Evolutionary conservation across 805 yeast genomes (phyloP), one percentile per base, ranked within the genome.

Genomic region (Metschnikowia orientalis): DNA sequence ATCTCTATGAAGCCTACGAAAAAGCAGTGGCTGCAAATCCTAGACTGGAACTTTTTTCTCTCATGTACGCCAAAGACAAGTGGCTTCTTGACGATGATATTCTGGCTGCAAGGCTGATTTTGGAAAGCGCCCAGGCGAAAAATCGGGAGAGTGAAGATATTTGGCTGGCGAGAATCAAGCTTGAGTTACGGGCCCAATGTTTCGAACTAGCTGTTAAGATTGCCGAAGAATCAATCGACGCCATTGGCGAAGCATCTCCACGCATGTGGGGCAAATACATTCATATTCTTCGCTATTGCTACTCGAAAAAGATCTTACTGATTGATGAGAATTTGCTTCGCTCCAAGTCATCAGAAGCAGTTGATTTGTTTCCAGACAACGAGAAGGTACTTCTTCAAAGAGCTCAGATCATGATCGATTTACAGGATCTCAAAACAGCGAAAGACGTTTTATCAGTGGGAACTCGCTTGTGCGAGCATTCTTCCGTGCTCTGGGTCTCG

Each of bases 21-120:
- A 55, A 59, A 39, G 77, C 89, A 1, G 64, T 80, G 1, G 44
- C 50, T 1, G 48, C 64, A 1, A 67, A 79, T 31, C 81, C 83
- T 0, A 46, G 60, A 4, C 51, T 59, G 18, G 76, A 73, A 23
- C 49, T 71, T 8, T 65, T 86, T 26, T 70, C 75, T 57, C 55
- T 86, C 32, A 74, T 80, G 77, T 85, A 75, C 49, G 82, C 95
- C 0, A 80, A 81, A 44, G 89, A 82, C 45, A 62, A 70, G 32
- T 77, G 87, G 81, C 56, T 59, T 26, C 36, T 61, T 15, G 68
- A 59, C 2, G 50, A 61, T 1, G 76, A 81, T 44, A 46, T 70
- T 1, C 57, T 51, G 1, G 70, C 62, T 3, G 82, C 95, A 0
- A 60, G 79, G 32, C 45, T 50, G 1, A 71, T 84, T 4, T 57